phyloP scores from a whole-genome alignment of 23 red algal genomes.

The Chondrus crispus region DNA sequence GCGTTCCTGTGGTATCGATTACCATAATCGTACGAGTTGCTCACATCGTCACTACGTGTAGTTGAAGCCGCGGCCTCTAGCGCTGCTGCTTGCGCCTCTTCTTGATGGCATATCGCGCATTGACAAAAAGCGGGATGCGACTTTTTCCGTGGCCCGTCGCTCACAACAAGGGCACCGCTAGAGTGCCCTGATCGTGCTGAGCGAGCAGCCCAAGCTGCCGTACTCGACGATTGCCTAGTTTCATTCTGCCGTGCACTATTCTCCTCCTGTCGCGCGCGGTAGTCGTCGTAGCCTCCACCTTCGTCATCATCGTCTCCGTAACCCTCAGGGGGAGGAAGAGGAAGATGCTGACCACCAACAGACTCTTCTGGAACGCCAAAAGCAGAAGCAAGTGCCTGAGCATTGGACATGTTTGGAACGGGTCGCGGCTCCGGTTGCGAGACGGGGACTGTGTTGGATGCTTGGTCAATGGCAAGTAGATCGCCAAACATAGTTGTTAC shows the following conservation, averaged over 20 bases:
- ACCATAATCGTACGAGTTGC: background rate
- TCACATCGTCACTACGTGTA: background rate
- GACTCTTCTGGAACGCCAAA: constrained; percentile 60
- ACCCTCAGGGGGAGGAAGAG: constrained; percentile 10
- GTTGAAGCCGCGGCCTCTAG: background rate
- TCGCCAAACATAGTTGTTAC: constrained; percentile 65
- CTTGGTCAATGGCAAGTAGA: constrained; percentile 47
- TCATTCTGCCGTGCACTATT: background rate
- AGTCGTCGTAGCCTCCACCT: constrained; percentile 48
- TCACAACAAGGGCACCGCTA: constrained; percentile 5
- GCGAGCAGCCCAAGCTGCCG: constrained; percentile 51
- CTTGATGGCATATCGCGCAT: constrained; percentile 40
- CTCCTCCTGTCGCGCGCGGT: constrained; percentile 39
- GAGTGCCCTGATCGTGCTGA: background rate
- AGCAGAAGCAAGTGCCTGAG: constrained; percentile 62
- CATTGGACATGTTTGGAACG: constrained; percentile 24
- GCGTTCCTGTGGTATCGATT: background rate
- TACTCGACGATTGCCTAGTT: constrained; percentile 14
- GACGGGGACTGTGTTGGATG: background rate
- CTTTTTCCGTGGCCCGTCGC: background rate
- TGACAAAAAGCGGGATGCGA: constrained; percentile 77
- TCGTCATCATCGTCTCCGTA: constrained; percentile 39
- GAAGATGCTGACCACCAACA: constrained; percentile 18
- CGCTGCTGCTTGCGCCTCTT: constrained; percentile 29
- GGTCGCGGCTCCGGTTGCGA: constrained; percentile 5